Percentiles rank a stretch among this genome's conserved stretches.
Evolutionary conservation across 1,284 basidiomycete species (phyloP).

Genomic region (Boletellus deceptivus): DNA sequence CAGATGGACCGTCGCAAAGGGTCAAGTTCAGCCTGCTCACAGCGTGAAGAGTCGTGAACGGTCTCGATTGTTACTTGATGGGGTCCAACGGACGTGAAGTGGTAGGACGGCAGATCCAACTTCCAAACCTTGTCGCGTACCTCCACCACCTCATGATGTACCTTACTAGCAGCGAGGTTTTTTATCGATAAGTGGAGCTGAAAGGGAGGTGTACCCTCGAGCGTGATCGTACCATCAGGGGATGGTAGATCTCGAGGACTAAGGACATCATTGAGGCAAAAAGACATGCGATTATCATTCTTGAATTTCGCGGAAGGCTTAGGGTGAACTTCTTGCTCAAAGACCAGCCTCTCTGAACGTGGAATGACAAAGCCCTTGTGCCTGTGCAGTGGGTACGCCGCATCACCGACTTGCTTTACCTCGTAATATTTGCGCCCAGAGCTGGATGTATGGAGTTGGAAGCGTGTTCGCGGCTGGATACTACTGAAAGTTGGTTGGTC

Average conservation of each 20-base stretch:
- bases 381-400: constrained; percentile 76
- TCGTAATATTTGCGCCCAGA: constrained; percentile 87
- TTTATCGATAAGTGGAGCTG: constrained; percentile 72
- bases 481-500: constrained; percentile 81
- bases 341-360: constrained; percentile 60
- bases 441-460: constrained; percentile 79
- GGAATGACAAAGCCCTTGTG: constrained; percentile 60
- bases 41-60: constrained; percentile 75
- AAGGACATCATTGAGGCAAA: constrained; percentile 76
- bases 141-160: constrained; percentile 57
- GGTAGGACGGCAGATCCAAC: constrained; percentile 69
- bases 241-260: constrained; percentile 48
- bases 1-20: constrained; percentile 64
- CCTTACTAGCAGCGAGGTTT: constrained; percentile 67
- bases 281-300: constrained; percentile 61
- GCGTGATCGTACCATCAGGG: constrained; percentile 56
- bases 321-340: constrained; percentile 80
- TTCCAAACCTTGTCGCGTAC: constrained; percentile 69
- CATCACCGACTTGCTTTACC: constrained; percentile 85
- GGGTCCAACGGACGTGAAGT: constrained; percentile 75
- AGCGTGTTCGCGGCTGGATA: constrained; percentile 77
- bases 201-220: constrained; percentile 89
- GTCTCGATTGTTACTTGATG: constrained; percentile 78
- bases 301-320: constrained; percentile 79
- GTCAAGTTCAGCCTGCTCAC: constrained; percentile 70